A percentile compares a stretch with the other conserved stretches of the same genome.
These are phyloP conservation scores for Prunus kanzakura DNA, from an alignment of 306 rosid genomes.

Conservation along the genomic window DNA sequence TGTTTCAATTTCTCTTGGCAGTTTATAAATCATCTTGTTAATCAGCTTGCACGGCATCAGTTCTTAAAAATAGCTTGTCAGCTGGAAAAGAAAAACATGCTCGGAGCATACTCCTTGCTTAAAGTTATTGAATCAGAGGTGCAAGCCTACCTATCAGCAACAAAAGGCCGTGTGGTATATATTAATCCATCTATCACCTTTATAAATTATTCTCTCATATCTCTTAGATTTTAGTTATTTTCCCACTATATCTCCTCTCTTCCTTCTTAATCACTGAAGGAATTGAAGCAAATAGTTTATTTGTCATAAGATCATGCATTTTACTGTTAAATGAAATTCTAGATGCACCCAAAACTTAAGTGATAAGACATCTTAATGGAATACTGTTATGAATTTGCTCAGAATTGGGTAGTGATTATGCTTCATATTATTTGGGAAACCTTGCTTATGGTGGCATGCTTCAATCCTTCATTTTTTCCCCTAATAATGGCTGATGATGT, in stretches of 20 bases:
- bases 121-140: slow-evolving; percentile 93
- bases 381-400: not conserved
- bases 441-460: not conserved
- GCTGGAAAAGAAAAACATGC: slow-evolving; percentile 91
- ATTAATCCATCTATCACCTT: not conserved
- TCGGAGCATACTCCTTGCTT: slow-evolving; percentile 86
- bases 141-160: slow-evolving; percentile 79
- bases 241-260: too few species aligned
- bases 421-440: not conserved
- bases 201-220: not conserved
- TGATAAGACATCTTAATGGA: not conserved
- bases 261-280: not conserved
- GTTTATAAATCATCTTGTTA: slow-evolving; percentile 95
- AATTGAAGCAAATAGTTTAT: not conserved
- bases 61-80: slow-evolving; percentile 91
- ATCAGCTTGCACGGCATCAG: slow-evolving; percentile 94
- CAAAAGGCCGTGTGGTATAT: slow-evolving; percentile 88
- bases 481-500: not conserved
- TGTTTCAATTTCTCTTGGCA: slow-evolving; percentile 40
- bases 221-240: not conserved
- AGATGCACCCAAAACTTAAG: not conserved
- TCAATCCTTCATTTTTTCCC: not conserved
- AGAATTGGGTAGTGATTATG: not conserved
- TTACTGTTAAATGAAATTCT: not conserved
- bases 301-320: not conserved